These are phyloP conservation scores for Paxillus rubicundulus DNA, from an alignment of 768 basidiomycete genomes.

Conservation along the genomic window DNA sequence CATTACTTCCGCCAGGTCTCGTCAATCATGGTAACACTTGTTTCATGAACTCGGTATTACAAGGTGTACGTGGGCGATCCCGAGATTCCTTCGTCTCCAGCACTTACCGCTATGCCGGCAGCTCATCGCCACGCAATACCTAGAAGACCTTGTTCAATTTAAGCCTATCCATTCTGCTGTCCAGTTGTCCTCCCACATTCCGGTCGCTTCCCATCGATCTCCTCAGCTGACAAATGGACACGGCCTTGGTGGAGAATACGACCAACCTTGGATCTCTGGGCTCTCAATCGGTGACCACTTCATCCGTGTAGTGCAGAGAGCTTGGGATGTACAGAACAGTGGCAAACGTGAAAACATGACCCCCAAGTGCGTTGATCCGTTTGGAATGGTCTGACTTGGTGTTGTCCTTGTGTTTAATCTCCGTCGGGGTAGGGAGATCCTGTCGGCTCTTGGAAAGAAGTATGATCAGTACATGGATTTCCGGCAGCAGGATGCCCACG, in stretches of 20 bases:
- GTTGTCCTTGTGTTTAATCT: not conserved
- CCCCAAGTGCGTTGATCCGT: constrained; percentile 57
- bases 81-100: not conserved
- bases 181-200: constrained; percentile 39
- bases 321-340: constrained; percentile 61
- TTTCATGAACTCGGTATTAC: constrained; percentile 94
- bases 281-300: constrained; percentile 76
- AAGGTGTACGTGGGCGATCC: constrained; percentile 58
- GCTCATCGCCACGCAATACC: constrained; percentile 65
- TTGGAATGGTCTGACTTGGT: not conserved
- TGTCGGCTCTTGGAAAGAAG: constrained; percentile 72
- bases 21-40: constrained; percentile 87
- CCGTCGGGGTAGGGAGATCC: constrained; percentile 46
- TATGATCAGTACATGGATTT: constrained; percentile 95
- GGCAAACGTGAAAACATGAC: constrained; percentile 53
- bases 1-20: constrained; percentile 69
- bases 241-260: constrained; percentile 46
- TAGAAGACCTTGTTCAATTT: constrained; percentile 59
- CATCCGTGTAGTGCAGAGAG: constrained; percentile 53
- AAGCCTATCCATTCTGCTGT: constrained; percentile 43
- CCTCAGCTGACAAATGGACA: constrained; percentile 71
- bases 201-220: constrained; percentile 49
- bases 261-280: constrained; percentile 51
- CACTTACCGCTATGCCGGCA: constrained; percentile 25
- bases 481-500: constrained; percentile 94